These are phyloP conservation scores for Chlamydomonas incerta DNA, from an alignment of 139 green algal genomes.

Conservation along the genomic window DNA sequence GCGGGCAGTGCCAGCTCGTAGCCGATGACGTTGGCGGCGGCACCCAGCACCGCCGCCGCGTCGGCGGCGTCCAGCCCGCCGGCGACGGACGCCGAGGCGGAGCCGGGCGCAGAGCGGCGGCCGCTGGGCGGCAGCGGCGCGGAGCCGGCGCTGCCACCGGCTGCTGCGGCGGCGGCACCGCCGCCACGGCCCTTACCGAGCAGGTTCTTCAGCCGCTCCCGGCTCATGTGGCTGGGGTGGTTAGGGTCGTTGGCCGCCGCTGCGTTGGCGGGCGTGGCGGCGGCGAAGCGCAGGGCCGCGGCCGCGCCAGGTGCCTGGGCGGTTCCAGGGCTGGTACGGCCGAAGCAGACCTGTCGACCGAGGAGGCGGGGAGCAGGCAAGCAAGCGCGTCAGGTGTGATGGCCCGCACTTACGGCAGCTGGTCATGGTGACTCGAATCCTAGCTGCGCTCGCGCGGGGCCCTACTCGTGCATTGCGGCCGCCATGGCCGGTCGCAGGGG, in stretches of 20 bases:
- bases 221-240: slow-evolving; percentile 2
- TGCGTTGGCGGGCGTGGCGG: not conserved
- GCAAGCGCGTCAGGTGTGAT: no score
- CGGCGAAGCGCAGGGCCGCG: not conserved
- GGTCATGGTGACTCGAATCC: no score
- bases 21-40: not conserved
- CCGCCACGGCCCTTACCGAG: not conserved
- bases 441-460: no score
- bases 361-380: not conserved
- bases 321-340: not conserved
- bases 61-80: no score
- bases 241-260: not conserved
- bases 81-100: no score
- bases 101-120: no score
- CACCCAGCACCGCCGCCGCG: no score
- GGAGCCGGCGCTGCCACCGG: no score
- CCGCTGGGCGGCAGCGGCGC: no score
- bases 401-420: no score
- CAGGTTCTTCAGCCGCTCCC: slow-evolving; percentile 3
- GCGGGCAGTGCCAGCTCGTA: slow-evolving; percentile 20
- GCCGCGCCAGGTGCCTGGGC: not conserved
- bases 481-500: no score
- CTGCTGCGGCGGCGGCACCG: not conserved
- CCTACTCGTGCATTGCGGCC: no score
- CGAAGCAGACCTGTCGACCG: not conserved